These are phyloP conservation scores for Eucalyptus pumila DNA, from an alignment of 345 rosid species.

Conservation along the genomic window DNA sequence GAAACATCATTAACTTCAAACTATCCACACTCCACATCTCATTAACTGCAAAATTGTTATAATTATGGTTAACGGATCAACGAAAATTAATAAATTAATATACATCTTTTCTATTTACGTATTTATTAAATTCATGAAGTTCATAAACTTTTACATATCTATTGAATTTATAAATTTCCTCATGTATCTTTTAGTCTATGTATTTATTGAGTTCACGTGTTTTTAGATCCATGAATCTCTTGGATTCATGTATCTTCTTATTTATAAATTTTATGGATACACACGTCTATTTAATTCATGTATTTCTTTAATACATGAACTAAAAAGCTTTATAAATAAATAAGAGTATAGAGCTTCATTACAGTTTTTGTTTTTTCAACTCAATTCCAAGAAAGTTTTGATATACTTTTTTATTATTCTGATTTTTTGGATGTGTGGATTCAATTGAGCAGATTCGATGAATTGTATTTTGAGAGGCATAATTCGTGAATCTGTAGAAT, in stretches of 20 bases:
- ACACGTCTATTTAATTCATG: fast-evolving
- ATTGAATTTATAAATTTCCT: too few species aligned
- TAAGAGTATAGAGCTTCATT: fast-evolving
- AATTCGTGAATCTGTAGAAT: fast-evolving
- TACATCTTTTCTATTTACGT: fast-evolving
- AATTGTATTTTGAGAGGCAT: fast-evolving
- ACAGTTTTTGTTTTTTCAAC: fast-evolving
- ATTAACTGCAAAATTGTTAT: neutral
- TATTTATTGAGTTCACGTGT: fast-evolving
- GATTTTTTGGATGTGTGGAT: fast-evolving
- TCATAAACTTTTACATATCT: too few species aligned
- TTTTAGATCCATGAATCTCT: fast-evolving
- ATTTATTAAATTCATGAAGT: too few species aligned
- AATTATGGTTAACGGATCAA: fast-evolving
- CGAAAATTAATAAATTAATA: too few species aligned
- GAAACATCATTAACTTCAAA: neutral
- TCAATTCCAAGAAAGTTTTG: fast-evolving
- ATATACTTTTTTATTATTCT: fast-evolving
- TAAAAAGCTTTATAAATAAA: too few species aligned
- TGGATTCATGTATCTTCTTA: fast-evolving
- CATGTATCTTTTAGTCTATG: too few species aligned
- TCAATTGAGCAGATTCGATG: fast-evolving
- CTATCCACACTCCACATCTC: neutral
- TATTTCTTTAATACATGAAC: fast-evolving
- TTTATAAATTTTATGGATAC: fast-evolving